Conservation (phyloP, 2,329 filamentous ascomycete species). For the Dryadomyces sulphureus region DNA sequence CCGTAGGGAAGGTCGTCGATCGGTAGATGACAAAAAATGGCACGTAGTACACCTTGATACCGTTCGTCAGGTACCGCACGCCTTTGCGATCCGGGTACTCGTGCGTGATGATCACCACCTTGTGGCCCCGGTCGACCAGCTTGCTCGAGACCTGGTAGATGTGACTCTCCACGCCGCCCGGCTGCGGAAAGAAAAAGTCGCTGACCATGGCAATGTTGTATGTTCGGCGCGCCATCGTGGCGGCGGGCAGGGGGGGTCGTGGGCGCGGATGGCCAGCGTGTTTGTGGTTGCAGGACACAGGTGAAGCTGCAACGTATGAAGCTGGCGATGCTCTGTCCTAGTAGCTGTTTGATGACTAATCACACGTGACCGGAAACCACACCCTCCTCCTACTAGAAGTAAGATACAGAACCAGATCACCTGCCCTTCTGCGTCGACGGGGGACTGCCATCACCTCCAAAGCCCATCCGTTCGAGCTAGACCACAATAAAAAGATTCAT, state of each 20-base stretch:
- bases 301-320: no score
- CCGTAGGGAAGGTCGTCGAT: conserved; percentile 82
- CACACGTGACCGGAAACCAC: no score
- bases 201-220: conserved; percentile 82
- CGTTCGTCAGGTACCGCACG: conserved; percentile 90
- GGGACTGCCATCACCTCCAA: no score
- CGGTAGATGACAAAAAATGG: conserved; percentile 95
- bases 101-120: conserved; percentile 95
- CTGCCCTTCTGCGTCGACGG: no score
- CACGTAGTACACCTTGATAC: conserved; percentile 94
- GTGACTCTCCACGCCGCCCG: conserved; percentile 91
- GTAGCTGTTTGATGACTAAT: no score
- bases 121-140: conserved; percentile 92
- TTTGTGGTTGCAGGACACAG: no score
- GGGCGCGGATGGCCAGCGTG: background rate
- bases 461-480: no score
- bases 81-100: conserved; percentile 84
- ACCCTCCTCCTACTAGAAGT: no score
- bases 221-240: conserved; percentile 36
- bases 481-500: no score
- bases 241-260: background rate
- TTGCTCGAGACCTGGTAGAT: conserved; percentile 97
- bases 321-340: no score
- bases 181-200: conserved; percentile 98
- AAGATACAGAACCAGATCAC: no score